Evolutionary conservation across 2,329 filamentous ascomycete species (phyloP), one percentile per base, ranked within the genome.

Genomic region (Ambrosiella xylebori): DNA sequence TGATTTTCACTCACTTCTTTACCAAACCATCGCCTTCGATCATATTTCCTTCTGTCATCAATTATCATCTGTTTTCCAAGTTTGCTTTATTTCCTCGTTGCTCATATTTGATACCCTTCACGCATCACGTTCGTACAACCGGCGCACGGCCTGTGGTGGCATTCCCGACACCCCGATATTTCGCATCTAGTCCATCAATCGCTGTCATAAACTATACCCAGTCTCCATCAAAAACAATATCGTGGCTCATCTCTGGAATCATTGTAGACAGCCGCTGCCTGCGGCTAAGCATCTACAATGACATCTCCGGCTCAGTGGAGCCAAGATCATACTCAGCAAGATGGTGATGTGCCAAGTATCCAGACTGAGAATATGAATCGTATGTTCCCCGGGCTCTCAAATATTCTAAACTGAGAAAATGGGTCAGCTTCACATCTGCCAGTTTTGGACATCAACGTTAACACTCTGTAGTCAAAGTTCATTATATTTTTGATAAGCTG

Each of bases 401-500:
- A 27, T 3, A 27, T 27, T 27, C 27, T 5, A 3, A 27, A 27
- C 27, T 2, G 27, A 27, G 27, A 2, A 27, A 27, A 27, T 27
- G 3, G 2, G 27, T 27, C 27, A 27, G 27, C 27, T 27, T 27
- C 27, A 27, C 27, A 27, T 27, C 27, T 27, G 4, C 27, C 27
- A 27, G 5, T 27, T 27, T 54, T 51, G 39, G 17, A 55, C n/a
- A 9, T 55, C 15, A 59, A 57, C 58, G 27, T 62, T 65, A 68
- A 68, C 61, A 38, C 55, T 40, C 27, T 27, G 27, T 27, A 95
- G 90, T 97, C 70, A 97, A 97, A 76, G 86, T 97, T 54, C 83
- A 95, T 61, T 98, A 97, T 71, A 95, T 89, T 38, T 96, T 97
- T 71, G 90, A 97, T 69, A 83, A 84, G 67, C 84, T 91, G 64